Evolutionary conservation across 208 protist species (phyloP).

Genomic region (Trypanosoma melophagium): DNA sequence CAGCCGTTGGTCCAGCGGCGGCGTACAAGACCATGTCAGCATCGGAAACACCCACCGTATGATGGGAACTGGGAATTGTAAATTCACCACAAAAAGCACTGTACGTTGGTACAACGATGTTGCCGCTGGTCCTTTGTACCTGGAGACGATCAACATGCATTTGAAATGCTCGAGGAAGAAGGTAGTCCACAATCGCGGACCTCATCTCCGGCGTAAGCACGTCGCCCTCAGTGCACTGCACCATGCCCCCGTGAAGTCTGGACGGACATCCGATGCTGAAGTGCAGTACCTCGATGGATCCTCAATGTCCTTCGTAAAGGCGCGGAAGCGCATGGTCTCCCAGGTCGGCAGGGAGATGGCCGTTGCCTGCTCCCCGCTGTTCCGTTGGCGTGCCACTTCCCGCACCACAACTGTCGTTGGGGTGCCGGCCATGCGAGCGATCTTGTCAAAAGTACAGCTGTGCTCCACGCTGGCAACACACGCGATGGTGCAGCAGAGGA

Average conservation of each 20-base stretch:
- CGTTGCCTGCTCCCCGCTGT: background rate
- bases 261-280: conserved; percentile 16
- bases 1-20: conserved; percentile 27
- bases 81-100: conserved; percentile 32
- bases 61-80: conserved; percentile 43
- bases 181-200: conserved; percentile 12
- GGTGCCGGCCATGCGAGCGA: background rate
- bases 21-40: conserved; percentile 76
- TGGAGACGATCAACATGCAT: conserved; percentile 48
- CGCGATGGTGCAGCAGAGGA: background rate
- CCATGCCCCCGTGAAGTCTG: conserved; percentile 25
- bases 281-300: conserved; percentile 41
- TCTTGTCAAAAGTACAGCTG: background rate
- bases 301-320: conserved; percentile 38
- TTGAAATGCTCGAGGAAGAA: conserved; percentile 42
- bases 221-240: conserved; percentile 30
- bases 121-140: conserved; percentile 31
- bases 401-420: background rate
- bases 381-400: background rate
- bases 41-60: conserved; percentile 35
- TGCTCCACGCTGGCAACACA: background rate
- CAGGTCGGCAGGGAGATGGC: conserved; percentile 9
- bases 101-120: conserved; percentile 13
- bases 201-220: conserved; percentile 43
- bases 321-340: conserved; percentile 40